These are phyloP conservation scores for Fragilaria crotonensis DNA, from an alignment of 108 stramenopile species.

Conservation along the genomic window DNA sequence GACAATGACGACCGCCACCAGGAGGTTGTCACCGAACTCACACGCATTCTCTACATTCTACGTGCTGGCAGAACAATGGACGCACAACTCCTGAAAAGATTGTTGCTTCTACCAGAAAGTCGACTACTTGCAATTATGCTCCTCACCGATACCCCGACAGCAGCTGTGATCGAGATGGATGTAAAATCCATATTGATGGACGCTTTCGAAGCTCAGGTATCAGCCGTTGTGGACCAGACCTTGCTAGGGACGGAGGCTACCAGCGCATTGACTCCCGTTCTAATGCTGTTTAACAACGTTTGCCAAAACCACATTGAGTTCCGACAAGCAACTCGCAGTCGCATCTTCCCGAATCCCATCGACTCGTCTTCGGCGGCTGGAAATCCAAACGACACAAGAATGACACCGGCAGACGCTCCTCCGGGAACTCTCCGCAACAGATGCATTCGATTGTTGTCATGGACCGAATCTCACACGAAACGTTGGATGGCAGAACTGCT, in stretches of 20 bases:
- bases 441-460: conserved; percentile 65
- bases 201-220: conserved; percentile 43
- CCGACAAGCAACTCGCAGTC: conserved; percentile 26
- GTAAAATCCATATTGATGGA: conserved; percentile 20
- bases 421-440: conserved; percentile 59
- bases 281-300: conserved; percentile 51
- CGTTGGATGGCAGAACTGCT: conserved; percentile 66
- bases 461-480: conserved; percentile 69
- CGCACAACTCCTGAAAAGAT: conserved; percentile 12
- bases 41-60: conserved; percentile 53
- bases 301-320: conserved; percentile 23
- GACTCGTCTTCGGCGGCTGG: not conserved
- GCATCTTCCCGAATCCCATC: conserved; percentile 44
- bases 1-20: conserved; percentile 50
- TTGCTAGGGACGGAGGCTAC: conserved; percentile 45
- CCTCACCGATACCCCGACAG: conserved; percentile 45
- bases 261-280: conserved; percentile 44
- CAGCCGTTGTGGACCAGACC: conserved; percentile 36
- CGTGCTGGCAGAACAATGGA: conserved; percentile 22
- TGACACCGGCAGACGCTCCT: conserved; percentile 80
- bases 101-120: conserved; percentile 30
- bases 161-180: conserved; percentile 32
- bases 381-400: no score
- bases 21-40: conserved; percentile 54
- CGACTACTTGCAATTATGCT: conserved; percentile 52